Evolutionary conservation across 805 yeast genomes (phyloP), one percentile per base, ranked within the genome.

Genomic region (Barnettozyma pratensis): DNA sequence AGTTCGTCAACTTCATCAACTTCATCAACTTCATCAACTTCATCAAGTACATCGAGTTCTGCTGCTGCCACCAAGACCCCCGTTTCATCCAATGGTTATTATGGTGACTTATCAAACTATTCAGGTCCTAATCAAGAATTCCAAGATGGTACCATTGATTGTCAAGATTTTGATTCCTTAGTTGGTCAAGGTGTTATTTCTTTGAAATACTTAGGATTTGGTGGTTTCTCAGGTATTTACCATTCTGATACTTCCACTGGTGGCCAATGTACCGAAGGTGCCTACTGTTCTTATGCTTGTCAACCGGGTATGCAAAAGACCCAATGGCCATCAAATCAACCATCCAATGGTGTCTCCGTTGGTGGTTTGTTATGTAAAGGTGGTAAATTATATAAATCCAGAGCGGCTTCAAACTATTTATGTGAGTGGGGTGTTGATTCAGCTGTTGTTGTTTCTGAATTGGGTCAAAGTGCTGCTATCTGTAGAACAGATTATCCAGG

Each of bases 401-500:
- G 88, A 80, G 62, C 81, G 39, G 72, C 75, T 68, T 55, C 79
- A 50, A 72, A 80, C 60, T 72, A 80, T 73, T 79, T 92, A 63
- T 92, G 99, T 77, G 88, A 77, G 65, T 87, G 96, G 92, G 98
- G 96, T 65, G 70, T 64, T 34, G 76, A 81, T 50, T 67, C 83
- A 46, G 95, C 96, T 45, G 65, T 69, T 52, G 92, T 86, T 59
- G 85, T 75, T 52, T 80, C 83, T 61, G 74, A 86, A 62, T 71
- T 87, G 51, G 66, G 69, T 59, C 65, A 85, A 53, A 77, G 76
- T 48, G 90, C 92, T 61, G 92, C 98, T 49, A 73, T 94, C 62
- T 94, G 99, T 79, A 87, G 97, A 77, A 92, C 99, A 55, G 99
- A 92, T 71, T 92, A 92, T 80, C 99, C 99, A 65, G 99, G 99